Base-by-base conservation (phyloP, 2,329 filamentous ascomycete species). In the Aspergillus pseudoterreus region DNA sequence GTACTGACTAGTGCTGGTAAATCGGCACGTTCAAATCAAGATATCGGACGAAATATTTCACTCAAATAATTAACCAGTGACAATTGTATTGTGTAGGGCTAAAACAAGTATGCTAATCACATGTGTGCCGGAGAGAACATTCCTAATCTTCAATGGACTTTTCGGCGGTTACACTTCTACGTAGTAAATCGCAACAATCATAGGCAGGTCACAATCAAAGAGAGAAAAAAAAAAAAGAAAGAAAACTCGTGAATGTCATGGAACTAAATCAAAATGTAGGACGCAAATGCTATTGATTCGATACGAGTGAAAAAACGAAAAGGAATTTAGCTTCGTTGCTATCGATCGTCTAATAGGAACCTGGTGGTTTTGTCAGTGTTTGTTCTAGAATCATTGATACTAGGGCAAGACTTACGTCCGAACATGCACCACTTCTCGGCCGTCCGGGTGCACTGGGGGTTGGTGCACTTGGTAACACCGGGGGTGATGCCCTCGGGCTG, bases 341-440 rank as follows among this genome's bases (percentile, higher is more conserved):
- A 30, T 24, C 33, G 30, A 38, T 44, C 45, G 51, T 42, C 62
- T 63, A 65, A 58, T 68, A 67, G 27, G 64, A 68, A 52, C 63
- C 63, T 67, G 45, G 39, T 17, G 27, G 6, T 30, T 30, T 30
- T 9, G 27, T 30, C 27, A 30, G 27, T 30, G 8, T 30, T 30
- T 8, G 11, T 30, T 30, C 27, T 30, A 9, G 3, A 4, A 4
- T 30, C 10, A 2, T 30, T 11, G 27, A 30, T 11, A 30, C 8
- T 30, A 11, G 21, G 11, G 10, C 15, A 14, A 41, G 11, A 14
- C 71, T 66, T 87, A 75, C 87, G 81, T 65, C 92, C 92, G 73
- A 96, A 97, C 85, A 96, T 87, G 72, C 89, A 88, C 87, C 90
- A 97, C 65, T 86, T 82, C 78, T 92, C 84, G 15, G 92, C 92